Evolutionary conservation across 305 asterid genomes (phyloP).

Genomic region (Fraxinus latifolia): DNA sequence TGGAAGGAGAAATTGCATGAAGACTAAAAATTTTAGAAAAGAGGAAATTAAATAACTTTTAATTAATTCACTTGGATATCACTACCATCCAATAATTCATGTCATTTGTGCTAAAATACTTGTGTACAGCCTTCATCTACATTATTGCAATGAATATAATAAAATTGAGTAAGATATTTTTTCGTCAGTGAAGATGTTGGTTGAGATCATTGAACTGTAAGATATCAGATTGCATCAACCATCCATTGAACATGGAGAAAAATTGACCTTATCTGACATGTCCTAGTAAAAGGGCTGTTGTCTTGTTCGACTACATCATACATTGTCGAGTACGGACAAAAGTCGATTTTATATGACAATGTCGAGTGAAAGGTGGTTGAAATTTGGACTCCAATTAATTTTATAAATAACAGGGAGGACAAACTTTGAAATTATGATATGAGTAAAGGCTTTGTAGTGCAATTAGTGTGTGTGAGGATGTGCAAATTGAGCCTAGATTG

Average conservation of each 20-base stretch:
- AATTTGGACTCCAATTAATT: neutral
- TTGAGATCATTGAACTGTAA: neutral
- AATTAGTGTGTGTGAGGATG: neutral
- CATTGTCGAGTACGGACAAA: neutral
- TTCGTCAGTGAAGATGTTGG: neutral
- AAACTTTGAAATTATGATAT: neutral
- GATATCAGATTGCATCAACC: neutral
- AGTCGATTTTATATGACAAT: neutral
- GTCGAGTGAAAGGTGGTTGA: neutral
- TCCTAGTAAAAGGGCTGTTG: neutral
- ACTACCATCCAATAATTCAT: neutral
- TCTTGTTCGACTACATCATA: neutral
- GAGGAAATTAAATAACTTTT: neutral
- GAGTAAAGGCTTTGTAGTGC: neutral
- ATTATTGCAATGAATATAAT: neutral
- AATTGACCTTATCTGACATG: neutral
- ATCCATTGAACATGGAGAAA: neutral
- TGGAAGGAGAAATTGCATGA: neutral
- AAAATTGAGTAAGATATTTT: neutral
- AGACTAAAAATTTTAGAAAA: neutral
- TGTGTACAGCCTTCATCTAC: neutral
- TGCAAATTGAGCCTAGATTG: neutral
- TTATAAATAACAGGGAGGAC: too few species aligned
- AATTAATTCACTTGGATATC: neutral
- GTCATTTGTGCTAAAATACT: neutral